These are phyloP conservation scores for Biscutella laevigata DNA, from an alignment of 441 rosid genomes.

Conservation along the genomic window DNA sequence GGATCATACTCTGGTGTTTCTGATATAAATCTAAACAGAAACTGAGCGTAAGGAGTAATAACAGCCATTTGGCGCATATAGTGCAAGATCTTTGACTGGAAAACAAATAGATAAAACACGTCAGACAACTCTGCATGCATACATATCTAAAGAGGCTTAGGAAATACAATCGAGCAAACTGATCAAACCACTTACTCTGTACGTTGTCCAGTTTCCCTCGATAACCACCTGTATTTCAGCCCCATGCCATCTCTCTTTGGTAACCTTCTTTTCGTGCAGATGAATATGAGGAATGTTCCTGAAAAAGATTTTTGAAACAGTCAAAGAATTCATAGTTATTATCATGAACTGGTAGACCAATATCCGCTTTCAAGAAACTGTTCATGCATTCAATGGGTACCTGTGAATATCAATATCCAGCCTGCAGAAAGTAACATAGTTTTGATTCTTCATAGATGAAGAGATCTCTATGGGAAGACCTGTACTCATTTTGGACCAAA, in stretches of 20 bases:
- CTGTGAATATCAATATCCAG: constrained; percentile 93
- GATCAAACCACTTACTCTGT: constrained; percentile 49
- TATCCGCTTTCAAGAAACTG: not conserved
- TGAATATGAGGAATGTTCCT: constrained; percentile 92
- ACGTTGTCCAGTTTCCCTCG: constrained; percentile 98
- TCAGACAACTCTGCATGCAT: constrained; percentile 8
- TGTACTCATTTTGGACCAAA: constrained; percentile 99
- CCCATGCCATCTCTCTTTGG: constrained; percentile 76
- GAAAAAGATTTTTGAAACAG: constrained; percentile 22
- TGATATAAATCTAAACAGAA: constrained; percentile 72
- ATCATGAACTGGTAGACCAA: not conserved
- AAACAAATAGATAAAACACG: constrained; percentile 16
- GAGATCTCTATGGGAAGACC: constrained; percentile 95
- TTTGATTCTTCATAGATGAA: constrained; percentile 84
- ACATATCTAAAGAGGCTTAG: not conserved
- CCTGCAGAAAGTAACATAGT: constrained; percentile 71
- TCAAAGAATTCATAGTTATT: not conserved
- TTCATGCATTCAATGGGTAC: constrained; percentile 36
- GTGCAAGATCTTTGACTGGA: constrained; percentile 95
- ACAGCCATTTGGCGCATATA: constrained; percentile 99
- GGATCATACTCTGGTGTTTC: constrained; percentile 68
- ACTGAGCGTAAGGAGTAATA: constrained; percentile 93
- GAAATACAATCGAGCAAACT: not conserved
- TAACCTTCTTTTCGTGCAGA: constrained; percentile 69
- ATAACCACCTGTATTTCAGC: constrained; percentile 92